A percentile compares a stretch with the other conserved stretches of the same genome.
Evolutionary conservation across 345 rosid species (phyloP).

Genomic region (Eucalyptus pauciflora): DNA sequence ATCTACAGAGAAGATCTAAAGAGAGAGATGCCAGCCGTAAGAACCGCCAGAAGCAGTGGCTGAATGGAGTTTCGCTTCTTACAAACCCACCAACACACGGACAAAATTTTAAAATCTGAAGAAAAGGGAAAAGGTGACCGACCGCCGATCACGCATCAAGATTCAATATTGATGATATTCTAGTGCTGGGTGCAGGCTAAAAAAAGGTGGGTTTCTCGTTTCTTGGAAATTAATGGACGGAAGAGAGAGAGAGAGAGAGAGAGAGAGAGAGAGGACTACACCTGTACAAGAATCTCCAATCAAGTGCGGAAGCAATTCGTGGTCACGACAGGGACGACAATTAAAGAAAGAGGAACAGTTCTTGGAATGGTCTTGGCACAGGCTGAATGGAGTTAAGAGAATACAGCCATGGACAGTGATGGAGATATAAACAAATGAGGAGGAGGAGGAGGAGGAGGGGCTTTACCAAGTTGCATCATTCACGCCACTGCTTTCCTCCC

Average conservation of each 20-base stretch:
- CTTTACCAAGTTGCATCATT: neutral
- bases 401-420: neutral
- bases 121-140: neutral
- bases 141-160: neutral
- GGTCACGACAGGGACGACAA: neutral
- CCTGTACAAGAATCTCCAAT: neutral
- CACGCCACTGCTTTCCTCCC: neutral
- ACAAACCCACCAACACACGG: neutral
- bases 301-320: neutral
- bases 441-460: neutral
- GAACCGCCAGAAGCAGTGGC: neutral
- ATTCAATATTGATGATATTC: neutral
- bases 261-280: neutral
- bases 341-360: neutral
- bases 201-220: neutral
- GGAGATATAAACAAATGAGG: neutral
- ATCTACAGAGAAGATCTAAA: neutral
- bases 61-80: neutral
- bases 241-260: too few species aligned
- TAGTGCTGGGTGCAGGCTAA: neutral
- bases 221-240: neutral
- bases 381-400: neutral
- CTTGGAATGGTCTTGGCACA: neutral
- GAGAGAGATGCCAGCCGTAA: neutral
- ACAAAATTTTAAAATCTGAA: neutral